Base-by-base conservation (phyloP, 202 grass and related monocot species). In the Schoenoplectus triqueter region DNA sequence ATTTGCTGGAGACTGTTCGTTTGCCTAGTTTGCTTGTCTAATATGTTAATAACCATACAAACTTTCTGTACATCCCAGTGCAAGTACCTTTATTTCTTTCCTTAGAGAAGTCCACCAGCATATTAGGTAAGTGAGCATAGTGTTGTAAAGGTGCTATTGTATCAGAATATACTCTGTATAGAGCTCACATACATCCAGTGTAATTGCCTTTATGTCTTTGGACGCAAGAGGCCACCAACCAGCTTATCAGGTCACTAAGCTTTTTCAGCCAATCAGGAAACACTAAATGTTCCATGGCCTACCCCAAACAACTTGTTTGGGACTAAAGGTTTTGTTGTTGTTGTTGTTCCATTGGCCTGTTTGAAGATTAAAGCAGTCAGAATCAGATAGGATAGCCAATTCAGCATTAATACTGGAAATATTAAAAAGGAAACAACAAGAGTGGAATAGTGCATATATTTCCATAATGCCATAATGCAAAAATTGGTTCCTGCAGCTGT, bases 1-100 rank as follows among this genome's bases (percentile, higher is more conserved):
- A 21, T 41, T 66, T 56, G 9, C 9, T 31, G 66, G 72, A 86
- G 11, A 66, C 18, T 49, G 88, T 80, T 62, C 60, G 17, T 41
- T 86, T 64, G 45, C 78, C 45, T 14, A 4, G 70, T 22, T 10
- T 18, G 20, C 62, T 41, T 13, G 7, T 76, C 18, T 0, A 4
- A 70, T 13, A 72, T 78, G 7, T 21, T 41, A 69, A 15, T 69
- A 45, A 44, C 65, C 39, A 44, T 74, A 2, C 17, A 69, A 66
- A 62, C 14, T n/a, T 59, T n/a, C 56, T 59, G 56, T 59, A 59
- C 56, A 59, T 59, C 56, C 56, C 56, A 59, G 56, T 59, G 31
- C 31, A 31, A 31, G 31, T 31, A 31, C 31, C 31, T 31, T 31
- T 31, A 31, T 31, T 31, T 31, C 31, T 31, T 31, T 71, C 5